phyloP scores from a whole-genome alignment of 805 yeast genomes.

The Diddensiella caesifluorescens region DNA sequence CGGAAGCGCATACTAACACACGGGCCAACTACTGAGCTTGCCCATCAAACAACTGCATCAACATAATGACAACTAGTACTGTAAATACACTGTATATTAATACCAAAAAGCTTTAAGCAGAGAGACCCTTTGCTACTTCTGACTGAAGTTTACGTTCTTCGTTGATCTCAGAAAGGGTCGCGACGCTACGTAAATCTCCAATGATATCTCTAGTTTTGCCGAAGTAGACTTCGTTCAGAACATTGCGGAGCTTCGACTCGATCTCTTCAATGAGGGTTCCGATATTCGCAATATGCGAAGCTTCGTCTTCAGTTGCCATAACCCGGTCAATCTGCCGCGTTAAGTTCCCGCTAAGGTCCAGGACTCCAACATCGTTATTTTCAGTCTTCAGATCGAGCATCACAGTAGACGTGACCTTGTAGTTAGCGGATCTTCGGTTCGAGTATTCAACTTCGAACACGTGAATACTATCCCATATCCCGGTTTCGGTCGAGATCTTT shows the following conservation, averaged over 20 bases:
- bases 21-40: too few relatives aligned
- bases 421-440: slow-evolving; percentile 40
- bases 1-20: too few relatives aligned
- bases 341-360: slow-evolving; percentile 70
- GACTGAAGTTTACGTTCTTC: slow-evolving; percentile 39
- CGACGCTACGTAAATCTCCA: slow-evolving; percentile 54
- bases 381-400: slow-evolving; percentile 61
- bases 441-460: slow-evolving; percentile 66
- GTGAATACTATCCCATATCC: slow-evolving; percentile 90
- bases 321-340: slow-evolving; percentile 70
- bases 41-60: too few relatives aligned
- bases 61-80: not conserved
- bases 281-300: slow-evolving; percentile 76
- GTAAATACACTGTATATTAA: not conserved
- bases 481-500: slow-evolving; percentile 28
- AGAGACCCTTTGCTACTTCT: slow-evolving; percentile 38
- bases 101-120: slow-evolving; percentile 7
- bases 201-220: slow-evolving; percentile 90
- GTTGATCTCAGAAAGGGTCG: slow-evolving; percentile 33
- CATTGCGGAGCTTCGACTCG: slow-evolving; percentile 79
- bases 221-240: slow-evolving; percentile 89
- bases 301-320: slow-evolving; percentile 41
- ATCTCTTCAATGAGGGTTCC: slow-evolving; percentile 84
- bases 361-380: slow-evolving; percentile 33
- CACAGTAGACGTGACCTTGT: slow-evolving; percentile 81